Percentiles rank a stretch among this genome's conserved stretches.
phyloP scores from a whole-genome alignment of 352 stramenopile genomes.

The Pythium graminicola region DNA sequence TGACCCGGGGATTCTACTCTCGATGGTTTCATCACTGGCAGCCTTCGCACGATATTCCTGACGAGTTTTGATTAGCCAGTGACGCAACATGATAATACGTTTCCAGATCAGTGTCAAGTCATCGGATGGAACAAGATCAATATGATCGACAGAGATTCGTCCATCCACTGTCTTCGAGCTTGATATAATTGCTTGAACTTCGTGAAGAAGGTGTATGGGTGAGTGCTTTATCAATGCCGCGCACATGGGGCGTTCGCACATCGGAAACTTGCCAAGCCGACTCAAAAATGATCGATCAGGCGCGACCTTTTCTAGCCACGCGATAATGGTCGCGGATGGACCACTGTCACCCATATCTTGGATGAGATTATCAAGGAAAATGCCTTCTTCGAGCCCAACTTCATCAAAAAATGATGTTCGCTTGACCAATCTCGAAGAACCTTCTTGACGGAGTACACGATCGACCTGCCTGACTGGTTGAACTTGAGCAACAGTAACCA shows the following conservation, averaged over 20 bases:
- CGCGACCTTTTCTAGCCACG: constrained; percentile 66
- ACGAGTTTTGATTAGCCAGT: constrained; percentile 78
- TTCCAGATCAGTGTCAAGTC: constrained; percentile 74
- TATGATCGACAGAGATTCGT: constrained; percentile 31
- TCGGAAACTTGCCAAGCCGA: constrained; percentile 61
- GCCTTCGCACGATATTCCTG: constrained; percentile 72
- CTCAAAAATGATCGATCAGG: constrained; percentile 77
- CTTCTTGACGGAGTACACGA: constrained; percentile 7
- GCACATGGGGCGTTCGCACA: constrained; percentile 62
- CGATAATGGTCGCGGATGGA: constrained; percentile 50
- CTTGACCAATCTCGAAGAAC: constrained; percentile 14
- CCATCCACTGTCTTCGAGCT: constrained; percentile 26
- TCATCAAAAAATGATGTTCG: constrained; percentile 25
- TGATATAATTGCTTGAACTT: constrained; percentile 68
- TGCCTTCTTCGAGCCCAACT: constrained; percentile 30
- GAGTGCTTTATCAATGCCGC: constrained; percentile 77
- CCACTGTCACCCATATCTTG: constrained; percentile 54
- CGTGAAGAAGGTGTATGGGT: constrained; percentile 62
- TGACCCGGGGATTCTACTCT: not conserved
- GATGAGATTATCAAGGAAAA: constrained; percentile 52
- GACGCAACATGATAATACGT: constrained; percentile 65
- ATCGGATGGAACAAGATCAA: constrained; percentile 61
- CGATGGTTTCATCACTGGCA: constrained; percentile 28
- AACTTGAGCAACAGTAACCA: not conserved
- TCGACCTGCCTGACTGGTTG: constrained; percentile 10